Evolutionary conservation across 1,139 yeast species (phyloP).

Genomic region (Candida neerlandica): DNA sequence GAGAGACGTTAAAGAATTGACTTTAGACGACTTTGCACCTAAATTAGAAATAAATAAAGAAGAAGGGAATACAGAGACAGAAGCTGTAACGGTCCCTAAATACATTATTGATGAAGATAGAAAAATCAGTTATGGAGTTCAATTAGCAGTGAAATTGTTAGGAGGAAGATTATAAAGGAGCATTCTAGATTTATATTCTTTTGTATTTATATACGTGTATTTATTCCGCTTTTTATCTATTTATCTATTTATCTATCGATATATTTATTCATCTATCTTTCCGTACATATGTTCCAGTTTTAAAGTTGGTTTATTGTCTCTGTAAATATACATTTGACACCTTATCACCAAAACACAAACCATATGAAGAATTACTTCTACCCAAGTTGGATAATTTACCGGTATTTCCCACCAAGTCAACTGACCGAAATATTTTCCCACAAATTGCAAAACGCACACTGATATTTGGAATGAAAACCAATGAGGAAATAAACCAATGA

Average conservation of each 20-base stretch:
- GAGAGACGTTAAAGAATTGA: slow-evolving; percentile 52
- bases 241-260: background rate
- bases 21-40: slow-evolving; percentile 59
- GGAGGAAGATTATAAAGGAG: slow-evolving; percentile 60
- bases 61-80: slow-evolving; percentile 11
- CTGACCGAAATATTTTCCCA: background rate
- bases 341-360: slow-evolving; percentile 12
- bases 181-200: background rate
- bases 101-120: slow-evolving; percentile 55
- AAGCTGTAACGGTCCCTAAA: slow-evolving; percentile 21
- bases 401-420: slow-evolving; percentile 28
- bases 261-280: background rate
- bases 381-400: slow-evolving; percentile 28
- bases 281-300: background rate
- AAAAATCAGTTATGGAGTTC: slow-evolving; percentile 58
- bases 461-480: slow-evolving; percentile 10
- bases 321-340: slow-evolving; percentile 17
- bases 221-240: background rate
- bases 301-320: slow-evolving; percentile 12
- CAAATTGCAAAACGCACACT: background rate
- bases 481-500: slow-evolving; percentile 20
- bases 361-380: slow-evolving; percentile 12
- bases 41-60: slow-evolving; percentile 20
- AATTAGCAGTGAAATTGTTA: slow-evolving; percentile 62
- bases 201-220: too few species aligned